These are phyloP conservation scores for Bipolaris zeicola DNA, from an alignment of 2,329 filamentous ascomycete genomes.

Conservation along the genomic window DNA sequence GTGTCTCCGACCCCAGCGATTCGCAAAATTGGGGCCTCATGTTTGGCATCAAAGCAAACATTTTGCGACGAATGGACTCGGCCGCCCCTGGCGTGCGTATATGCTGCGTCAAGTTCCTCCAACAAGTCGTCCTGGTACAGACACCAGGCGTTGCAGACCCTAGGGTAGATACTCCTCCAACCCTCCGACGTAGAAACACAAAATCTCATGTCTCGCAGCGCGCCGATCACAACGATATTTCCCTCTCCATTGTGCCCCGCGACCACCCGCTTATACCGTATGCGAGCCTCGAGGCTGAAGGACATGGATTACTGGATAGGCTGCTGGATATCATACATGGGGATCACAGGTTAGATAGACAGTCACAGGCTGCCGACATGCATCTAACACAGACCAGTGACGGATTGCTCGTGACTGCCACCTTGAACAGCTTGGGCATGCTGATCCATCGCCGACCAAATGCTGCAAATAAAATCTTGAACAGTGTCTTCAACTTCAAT, in stretches of 20 bases:
- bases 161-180: constrained; percentile 63
- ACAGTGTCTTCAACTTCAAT: constrained; percentile 87
- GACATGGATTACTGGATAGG: constrained; percentile 86
- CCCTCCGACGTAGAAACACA: constrained; percentile 2
- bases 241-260: constrained; percentile 80
- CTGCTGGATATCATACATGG: constrained; percentile 86
- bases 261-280: constrained; percentile 81
- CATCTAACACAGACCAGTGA: constrained; percentile 64
- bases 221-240: constrained; percentile 79
- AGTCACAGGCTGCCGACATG: constrained; percentile 10
- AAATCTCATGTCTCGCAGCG: constrained; percentile 58
- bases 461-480: constrained; percentile 83
- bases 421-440: constrained; percentile 83
- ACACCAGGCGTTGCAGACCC: constrained; percentile 85
- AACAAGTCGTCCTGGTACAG: constrained; percentile 90
- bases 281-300: constrained; percentile 87
- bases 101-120: constrained; percentile 97
- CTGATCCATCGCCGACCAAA: constrained; percentile 81
- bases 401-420: constrained; percentile 85
- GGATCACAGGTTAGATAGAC: constrained; percentile 71
- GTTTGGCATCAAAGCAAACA: constrained; percentile 84
- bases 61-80: constrained; percentile 85
- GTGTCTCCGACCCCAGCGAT: constrained; percentile 86
- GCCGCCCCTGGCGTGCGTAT: constrained; percentile 78
- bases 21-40: constrained; percentile 84